Percentiles rank a stretch among this genome's conserved stretches.
Evolutionary conservation across 1,284 basidiomycete genomes (phyloP).

Genomic region (Agroathelia rolfsii): DNA sequence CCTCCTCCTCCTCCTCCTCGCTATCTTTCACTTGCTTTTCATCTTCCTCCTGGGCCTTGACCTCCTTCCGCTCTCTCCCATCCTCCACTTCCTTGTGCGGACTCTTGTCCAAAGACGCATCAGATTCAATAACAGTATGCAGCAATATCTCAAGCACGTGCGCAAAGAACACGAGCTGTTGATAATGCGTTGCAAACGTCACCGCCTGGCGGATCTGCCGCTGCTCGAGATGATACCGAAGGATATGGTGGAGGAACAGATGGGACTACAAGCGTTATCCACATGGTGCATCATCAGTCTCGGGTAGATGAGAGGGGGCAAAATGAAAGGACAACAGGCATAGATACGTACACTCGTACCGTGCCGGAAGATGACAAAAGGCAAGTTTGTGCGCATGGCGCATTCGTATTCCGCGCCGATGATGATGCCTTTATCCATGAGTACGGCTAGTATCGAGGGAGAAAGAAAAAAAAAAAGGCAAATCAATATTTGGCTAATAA

Average conservation of each 20-base stretch:
- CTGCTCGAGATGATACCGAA: slow-evolving; percentile 75
- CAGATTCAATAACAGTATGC: slow-evolving; percentile 91
- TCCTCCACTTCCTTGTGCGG: slow-evolving; percentile 19
- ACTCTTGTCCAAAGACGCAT: slow-evolving; percentile 32
- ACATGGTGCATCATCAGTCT: slow-evolving; percentile 1
- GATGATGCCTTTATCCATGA: slow-evolving; percentile 98
- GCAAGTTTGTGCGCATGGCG: slow-evolving; percentile 65
- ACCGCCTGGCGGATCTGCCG: slow-evolving; percentile 74
- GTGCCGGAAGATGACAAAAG: slow-evolving; percentile 90
- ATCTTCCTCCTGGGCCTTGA: no score
- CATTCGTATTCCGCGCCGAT: slow-evolving; percentile 92
- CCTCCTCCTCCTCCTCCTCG: no score
- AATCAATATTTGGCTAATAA: slow-evolving; percentile 5
- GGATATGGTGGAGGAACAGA: slow-evolving; percentile 88
- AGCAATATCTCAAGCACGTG: slow-evolving; percentile 92
- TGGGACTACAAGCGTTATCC: slow-evolving; percentile 68
- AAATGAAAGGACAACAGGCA: slow-evolving; percentile 12
- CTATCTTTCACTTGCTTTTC: no score
- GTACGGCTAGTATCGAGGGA: slow-evolving; percentile 78
- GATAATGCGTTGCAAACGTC: slow-evolving; percentile 79
- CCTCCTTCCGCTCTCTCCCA: no score
- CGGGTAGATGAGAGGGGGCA: slow-evolving; percentile 3
- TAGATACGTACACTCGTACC: slow-evolving; percentile 83
- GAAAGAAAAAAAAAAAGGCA: slow-evolving; percentile 5
- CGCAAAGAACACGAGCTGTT: slow-evolving; percentile 84